Conservation (phyloP, 176 grass and related monocot genomes). For the Metroxylon sagu region DNA sequence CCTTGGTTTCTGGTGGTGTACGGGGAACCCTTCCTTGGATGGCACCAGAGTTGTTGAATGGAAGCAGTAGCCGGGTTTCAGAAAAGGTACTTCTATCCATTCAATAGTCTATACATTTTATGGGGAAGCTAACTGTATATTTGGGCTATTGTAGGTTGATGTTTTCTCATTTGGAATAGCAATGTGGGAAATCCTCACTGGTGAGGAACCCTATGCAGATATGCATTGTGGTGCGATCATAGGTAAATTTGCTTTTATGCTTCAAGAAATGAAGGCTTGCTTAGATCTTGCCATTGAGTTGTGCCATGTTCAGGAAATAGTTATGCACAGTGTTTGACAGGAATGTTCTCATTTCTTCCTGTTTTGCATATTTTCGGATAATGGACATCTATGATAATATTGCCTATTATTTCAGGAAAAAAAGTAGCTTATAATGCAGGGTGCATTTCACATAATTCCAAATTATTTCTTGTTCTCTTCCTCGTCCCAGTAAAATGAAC, state of each 20-base stretch:
- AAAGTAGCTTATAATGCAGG: too few relatives aligned
- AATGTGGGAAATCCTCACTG: constrained; percentile 92
- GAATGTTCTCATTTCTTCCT: neutral
- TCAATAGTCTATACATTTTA: constrained; percentile 5
- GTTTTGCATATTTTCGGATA: neutral
- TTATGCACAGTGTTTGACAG: too few relatives aligned
- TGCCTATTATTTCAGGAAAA: neutral
- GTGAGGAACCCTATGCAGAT: constrained; percentile 84
- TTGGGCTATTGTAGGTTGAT: constrained; percentile 49
- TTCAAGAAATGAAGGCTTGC: too few relatives aligned
- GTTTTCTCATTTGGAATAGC: constrained; percentile 95
- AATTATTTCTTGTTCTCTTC: too few relatives aligned
- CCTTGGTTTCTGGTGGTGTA: constrained; percentile 94
- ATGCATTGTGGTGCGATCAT: constrained; percentile 95
- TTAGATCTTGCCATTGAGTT: too few relatives aligned
- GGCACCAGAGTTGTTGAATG: constrained; percentile 96
- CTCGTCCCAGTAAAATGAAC: too few relatives aligned
- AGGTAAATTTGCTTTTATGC: constrained; percentile 33
- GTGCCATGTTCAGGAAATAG: too few relatives aligned
- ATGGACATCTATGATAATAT: neutral
- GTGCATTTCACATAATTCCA: too few relatives aligned
- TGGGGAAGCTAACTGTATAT: neutral
- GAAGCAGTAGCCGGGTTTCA: constrained; percentile 73
- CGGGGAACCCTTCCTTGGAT: constrained; percentile 98
- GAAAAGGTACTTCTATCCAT: constrained; percentile 56